phyloP scores from a whole-genome alignment of 139 green algal species.

The Picochlorum costavermella region DNA sequence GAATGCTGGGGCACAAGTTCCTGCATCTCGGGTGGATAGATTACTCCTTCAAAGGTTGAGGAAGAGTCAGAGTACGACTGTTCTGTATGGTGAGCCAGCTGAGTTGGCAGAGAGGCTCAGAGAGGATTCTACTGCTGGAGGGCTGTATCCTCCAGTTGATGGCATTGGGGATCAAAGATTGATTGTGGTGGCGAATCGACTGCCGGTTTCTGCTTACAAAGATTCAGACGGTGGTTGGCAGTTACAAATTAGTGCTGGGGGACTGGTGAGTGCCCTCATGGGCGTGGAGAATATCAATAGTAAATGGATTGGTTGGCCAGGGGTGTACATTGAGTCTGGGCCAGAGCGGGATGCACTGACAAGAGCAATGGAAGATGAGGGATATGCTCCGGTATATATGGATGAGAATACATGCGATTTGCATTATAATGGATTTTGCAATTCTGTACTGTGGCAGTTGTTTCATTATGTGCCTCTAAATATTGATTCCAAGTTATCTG shows the following conservation, averaged over 20 bases:
- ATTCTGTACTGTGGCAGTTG: constrained; percentile 95
- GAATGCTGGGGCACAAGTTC: constrained; percentile 4
- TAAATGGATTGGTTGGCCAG: constrained; percentile 93
- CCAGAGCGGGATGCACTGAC: constrained; percentile 63
- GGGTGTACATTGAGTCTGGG: constrained; percentile 66
- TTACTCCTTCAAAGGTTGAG: constrained; percentile 70
- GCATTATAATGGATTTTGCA: constrained; percentile 89
- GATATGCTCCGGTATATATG: constrained; percentile 87
- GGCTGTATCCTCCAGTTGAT: not conserved
- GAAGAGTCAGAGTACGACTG: constrained; percentile 53
- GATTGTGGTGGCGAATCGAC: constrained; percentile 91
- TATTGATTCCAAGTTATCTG: constrained; percentile 75
- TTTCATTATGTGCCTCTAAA: constrained; percentile 98
- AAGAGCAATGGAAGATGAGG: constrained; percentile 56
- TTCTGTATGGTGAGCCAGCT: constrained; percentile 42
- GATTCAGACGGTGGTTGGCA: constrained; percentile 65
- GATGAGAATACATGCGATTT: constrained; percentile 59
- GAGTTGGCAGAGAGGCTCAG: constrained; percentile 22
- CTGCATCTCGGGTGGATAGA: constrained; percentile 33
- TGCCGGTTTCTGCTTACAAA: constrained; percentile 79
- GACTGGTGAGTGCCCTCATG: constrained; percentile 87
- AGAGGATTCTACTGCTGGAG: constrained; percentile 14
- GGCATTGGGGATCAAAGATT: constrained; percentile 47
- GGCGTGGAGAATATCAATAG: constrained; percentile 82
- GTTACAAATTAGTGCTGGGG: constrained; percentile 80